Base-by-base conservation (phyloP, 192 early-diverging fungal species). In the Pilaira anomala region DNA sequence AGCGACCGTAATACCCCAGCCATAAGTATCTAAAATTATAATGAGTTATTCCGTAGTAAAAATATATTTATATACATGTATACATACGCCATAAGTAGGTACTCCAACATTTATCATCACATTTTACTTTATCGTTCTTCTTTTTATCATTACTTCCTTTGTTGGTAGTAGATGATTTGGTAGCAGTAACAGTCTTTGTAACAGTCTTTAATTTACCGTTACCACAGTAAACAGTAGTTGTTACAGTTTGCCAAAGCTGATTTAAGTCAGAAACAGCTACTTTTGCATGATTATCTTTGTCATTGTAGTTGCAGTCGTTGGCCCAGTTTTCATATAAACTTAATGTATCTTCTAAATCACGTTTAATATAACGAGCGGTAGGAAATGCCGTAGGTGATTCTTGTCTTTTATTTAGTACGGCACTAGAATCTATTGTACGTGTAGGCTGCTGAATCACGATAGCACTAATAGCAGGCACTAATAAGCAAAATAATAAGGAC, bases 1-100 rank as follows among this genome's bases (percentile, higher is more conserved):
- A 18, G 76, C 75, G 22, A 73, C 69, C 13, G 60, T 51, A 24
- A 80, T 60, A 26, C 74, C 69, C 33, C 66, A 75, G 11, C 71
- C 71, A 63, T 73, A 73, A 2, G 71, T 73, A 59, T 73, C 71
- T 73, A 57, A 28, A 42, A 21, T 19, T 19, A 3, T 30, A 22
- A 46, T 8, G 7, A 13, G 7, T 24, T 46, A 14, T 11, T 39
- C 19, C 36, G 26, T 59, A 2, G 33, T 26, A 3, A 8, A 6
- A 1, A 16, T 16, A 14, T 24, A 18, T 28, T 48, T 13, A 6
- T 3, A n/a, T 21, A 14, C 13, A 30, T 36, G 0, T 36, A 66
- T 22, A 61, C 65, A 48, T 67, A 73, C 71, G 21, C 71, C 71
- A 73, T 36, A 73, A 36, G 46, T 73, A 73, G 26, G 62, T 36